Evolutionary conservation across 106 monocot genomes (phyloP).

Genomic region (Posidonia australis): DNA sequence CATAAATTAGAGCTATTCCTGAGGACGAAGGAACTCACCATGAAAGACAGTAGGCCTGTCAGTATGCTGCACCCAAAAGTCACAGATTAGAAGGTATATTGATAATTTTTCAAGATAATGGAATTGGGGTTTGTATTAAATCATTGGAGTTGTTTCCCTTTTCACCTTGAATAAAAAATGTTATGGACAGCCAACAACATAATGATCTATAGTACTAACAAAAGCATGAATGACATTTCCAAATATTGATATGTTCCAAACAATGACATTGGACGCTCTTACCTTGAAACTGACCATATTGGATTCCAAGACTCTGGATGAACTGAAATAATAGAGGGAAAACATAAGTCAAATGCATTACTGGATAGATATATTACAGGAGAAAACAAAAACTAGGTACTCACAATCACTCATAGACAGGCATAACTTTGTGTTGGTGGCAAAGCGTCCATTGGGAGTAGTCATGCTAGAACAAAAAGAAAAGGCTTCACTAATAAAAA

Average conservation of each 20-base stretch:
- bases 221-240: not conserved
- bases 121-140: no score
- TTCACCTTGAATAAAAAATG: no score
- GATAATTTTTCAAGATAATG: no score
- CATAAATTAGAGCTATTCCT: no score
- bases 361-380: not conserved
- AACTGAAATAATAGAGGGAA: constrained; percentile 46
- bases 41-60: constrained; percentile 91
- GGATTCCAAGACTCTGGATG: constrained; percentile 99
- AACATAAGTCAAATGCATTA: constrained; percentile 8
- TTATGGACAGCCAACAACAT: no score
- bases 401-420: constrained; percentile 78
- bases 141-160: no score
- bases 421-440: constrained; percentile 80
- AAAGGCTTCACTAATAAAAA: not conserved
- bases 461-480: constrained; percentile 54
- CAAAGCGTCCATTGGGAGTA: constrained; percentile 96
- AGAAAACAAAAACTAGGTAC: constrained; percentile 8
- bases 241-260: not conserved
- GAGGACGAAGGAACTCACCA: constrained; percentile 42
- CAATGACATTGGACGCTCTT: not conserved
- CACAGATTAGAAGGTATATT: constrained; percentile 5
- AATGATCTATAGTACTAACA: no score
- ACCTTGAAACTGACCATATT: constrained; percentile 99
- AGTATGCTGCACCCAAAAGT: constrained; percentile 79